phyloP scores from a whole-genome alignment of 2,329 filamentous ascomycete genomes.

The Aspergillus melleus region DNA sequence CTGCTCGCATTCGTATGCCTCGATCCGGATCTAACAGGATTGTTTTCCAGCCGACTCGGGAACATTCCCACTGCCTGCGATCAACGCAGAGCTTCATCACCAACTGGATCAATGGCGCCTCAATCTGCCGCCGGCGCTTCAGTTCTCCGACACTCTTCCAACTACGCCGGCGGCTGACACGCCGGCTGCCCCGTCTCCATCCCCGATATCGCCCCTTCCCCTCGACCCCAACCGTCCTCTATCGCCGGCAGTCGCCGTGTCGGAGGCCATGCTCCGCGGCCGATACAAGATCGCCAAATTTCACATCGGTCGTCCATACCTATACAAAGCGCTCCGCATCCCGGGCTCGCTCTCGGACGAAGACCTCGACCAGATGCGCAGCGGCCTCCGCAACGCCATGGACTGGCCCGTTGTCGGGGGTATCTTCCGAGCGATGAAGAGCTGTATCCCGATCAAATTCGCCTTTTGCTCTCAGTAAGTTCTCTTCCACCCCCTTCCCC shows the following conservation, averaged over 20 bases:
- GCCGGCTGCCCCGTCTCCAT: constrained; percentile 22
- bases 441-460: constrained; percentile 44
- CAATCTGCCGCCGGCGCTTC: constrained; percentile 51
- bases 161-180: constrained; percentile 19
- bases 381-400: constrained; percentile 42
- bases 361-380: constrained; percentile 41
- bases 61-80: constrained; percentile 47
- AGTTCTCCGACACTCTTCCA: constrained; percentile 41
- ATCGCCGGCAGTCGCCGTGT: constrained; percentile 36
- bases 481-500: background rate
- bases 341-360: constrained; percentile 38
- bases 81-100: constrained; percentile 55
- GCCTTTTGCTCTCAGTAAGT: constrained; percentile 43
- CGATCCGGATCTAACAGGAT: constrained; percentile 2
- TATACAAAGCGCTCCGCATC: constrained; percentile 45
- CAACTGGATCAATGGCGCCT: constrained; percentile 58
- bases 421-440: constrained; percentile 43
- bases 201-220: constrained; percentile 21
- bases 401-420: constrained; percentile 42
- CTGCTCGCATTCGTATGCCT: background rate
- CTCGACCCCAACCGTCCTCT: constrained; percentile 23
- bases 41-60: constrained; percentile 38
- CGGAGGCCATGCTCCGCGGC: constrained; percentile 40
- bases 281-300: constrained; percentile 42
- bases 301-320: constrained; percentile 43